These are phyloP conservation scores for Gastrolobium bilobum DNA, from an alignment of 306 rosid genomes.

Conservation along the genomic window DNA sequence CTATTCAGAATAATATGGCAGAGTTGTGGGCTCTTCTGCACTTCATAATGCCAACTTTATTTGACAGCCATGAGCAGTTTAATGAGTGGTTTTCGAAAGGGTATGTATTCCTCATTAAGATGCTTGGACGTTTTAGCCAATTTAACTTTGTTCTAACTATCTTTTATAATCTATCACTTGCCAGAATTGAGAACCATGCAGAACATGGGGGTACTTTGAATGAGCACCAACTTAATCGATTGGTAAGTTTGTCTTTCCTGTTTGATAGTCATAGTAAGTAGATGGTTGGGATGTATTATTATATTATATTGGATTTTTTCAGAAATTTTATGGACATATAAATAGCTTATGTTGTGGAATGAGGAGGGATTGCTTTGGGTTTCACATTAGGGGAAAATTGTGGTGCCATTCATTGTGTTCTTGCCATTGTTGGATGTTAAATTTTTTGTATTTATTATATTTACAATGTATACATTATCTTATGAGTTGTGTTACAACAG, in stretches of 20 bases:
- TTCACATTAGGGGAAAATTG: constrained; percentile 24
- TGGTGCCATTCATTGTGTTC: constrained; percentile 9
- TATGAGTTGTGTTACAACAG: constrained; percentile 30
- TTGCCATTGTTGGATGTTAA: constrained; percentile 24
- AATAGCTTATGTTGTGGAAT: constrained; percentile 31
- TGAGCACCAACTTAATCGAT: constrained; percentile 96
- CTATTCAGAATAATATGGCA: constrained; percentile 98
- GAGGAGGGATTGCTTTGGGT: constrained; percentile 11
- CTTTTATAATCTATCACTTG: constrained; percentile 39
- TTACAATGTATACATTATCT: not conserved
- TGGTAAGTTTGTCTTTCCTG: constrained; percentile 68
- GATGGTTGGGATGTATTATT: constrained; percentile 8
- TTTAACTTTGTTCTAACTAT: constrained; percentile 34
- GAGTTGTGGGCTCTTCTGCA: constrained; percentile 99
- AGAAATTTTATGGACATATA: constrained; percentile 31
- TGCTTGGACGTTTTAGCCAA: constrained; percentile 30
- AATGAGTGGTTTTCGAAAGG: constrained; percentile 99
- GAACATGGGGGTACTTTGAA: constrained; percentile 99
- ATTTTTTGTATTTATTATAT: not conserved
- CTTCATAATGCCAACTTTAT: constrained; percentile 97
- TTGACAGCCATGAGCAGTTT: constrained; percentile 98
- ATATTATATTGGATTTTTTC: constrained; percentile 4
- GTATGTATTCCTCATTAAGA: constrained; percentile 58
- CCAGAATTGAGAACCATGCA: constrained; percentile 96
- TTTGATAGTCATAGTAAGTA: constrained; percentile 22